Conservation (phyloP, 169 alveolate species). For the Plasmodium reichenowi region DNA sequence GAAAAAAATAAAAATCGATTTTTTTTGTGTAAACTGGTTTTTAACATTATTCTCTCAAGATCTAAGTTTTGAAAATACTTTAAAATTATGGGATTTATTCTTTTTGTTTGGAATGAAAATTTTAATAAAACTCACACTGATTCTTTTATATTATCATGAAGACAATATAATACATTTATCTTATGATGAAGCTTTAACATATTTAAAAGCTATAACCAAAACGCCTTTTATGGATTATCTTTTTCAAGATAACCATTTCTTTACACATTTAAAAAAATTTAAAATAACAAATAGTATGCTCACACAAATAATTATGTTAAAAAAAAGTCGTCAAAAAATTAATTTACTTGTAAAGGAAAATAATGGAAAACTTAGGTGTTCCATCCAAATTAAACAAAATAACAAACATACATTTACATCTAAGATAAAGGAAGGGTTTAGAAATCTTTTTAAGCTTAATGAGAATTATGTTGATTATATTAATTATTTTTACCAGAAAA, state of each 20-base stretch:
- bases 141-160: slow-evolving; percentile 27
- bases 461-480: too few relatives aligned
- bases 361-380: slow-evolving; percentile 2
- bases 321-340: slow-evolving; percentile 18
- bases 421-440: too few relatives aligned
- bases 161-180: slow-evolving; percentile 16
- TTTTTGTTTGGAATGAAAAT: slow-evolving; percentile 56
- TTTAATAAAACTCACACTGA: slow-evolving; percentile 38
- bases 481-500: too few relatives aligned
- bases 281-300: slow-evolving; percentile 38
- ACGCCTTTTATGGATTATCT: slow-evolving; percentile 38
- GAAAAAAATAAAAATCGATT: slow-evolving; percentile 60
- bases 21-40: slow-evolving; percentile 60
- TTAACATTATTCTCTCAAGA: slow-evolving; percentile 59
- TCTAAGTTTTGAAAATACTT: slow-evolving; percentile 44
- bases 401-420: neutral
- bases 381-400: neutral
- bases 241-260: slow-evolving; percentile 39
- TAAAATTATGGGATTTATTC: slow-evolving; percentile 56
- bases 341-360: slow-evolving; percentile 23
- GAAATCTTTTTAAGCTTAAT: too few relatives aligned
- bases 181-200: slow-evolving; percentile 54
- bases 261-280: slow-evolving; percentile 16
- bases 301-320: slow-evolving; percentile 37
- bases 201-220: slow-evolving; percentile 30